phyloP scores from a whole-genome alignment of 2,329 filamentous ascomycete species.

The Cyclaneusma minus region DNA sequence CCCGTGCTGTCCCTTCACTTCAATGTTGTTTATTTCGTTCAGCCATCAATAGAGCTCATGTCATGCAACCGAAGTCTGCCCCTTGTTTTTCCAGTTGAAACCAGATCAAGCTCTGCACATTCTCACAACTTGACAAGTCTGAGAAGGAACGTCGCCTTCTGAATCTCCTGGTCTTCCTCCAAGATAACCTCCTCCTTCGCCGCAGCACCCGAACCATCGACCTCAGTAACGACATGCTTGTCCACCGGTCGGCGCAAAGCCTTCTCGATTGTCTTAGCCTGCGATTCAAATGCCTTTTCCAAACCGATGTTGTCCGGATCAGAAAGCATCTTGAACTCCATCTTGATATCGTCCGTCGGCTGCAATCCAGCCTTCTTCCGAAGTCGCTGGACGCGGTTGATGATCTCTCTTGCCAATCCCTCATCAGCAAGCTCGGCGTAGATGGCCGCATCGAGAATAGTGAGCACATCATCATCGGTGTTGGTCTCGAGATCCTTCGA shows the following conservation, averaged over 20 bases:
- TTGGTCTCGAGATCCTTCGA: constrained; percentile 71
- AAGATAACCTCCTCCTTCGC: constrained; percentile 46
- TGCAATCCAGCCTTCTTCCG: constrained; percentile 87
- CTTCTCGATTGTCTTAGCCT: constrained; percentile 57
- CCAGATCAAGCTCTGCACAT: neutral
- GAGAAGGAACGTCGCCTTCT: constrained; percentile 67
- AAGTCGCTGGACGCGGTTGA: constrained; percentile 81
- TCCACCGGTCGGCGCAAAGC: constrained; percentile 64
- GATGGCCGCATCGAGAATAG: constrained; percentile 69
- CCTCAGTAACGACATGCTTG: constrained; percentile 43
- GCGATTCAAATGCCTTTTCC: constrained; percentile 51
- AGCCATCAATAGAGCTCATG: too few relatives aligned
- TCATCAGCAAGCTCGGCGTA: constrained; percentile 80
- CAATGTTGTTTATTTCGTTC: too few relatives aligned
- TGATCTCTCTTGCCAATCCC: constrained; percentile 78
- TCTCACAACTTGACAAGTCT: constrained; percentile 57
- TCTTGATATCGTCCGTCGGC: constrained; percentile 85
- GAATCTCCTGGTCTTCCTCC: constrained; percentile 75
- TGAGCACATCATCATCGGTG: constrained; percentile 78
- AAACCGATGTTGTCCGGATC: constrained; percentile 68
- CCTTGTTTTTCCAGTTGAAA: too few relatives aligned
- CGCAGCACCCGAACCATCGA: constrained; percentile 36
- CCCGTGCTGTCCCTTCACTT: too few relatives aligned
- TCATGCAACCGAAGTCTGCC: too few relatives aligned
- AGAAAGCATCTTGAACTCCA: constrained; percentile 73